phyloP scores from a whole-genome alignment of 2,329 filamentous ascomycete species.

The Penicillium vulpinum region DNA sequence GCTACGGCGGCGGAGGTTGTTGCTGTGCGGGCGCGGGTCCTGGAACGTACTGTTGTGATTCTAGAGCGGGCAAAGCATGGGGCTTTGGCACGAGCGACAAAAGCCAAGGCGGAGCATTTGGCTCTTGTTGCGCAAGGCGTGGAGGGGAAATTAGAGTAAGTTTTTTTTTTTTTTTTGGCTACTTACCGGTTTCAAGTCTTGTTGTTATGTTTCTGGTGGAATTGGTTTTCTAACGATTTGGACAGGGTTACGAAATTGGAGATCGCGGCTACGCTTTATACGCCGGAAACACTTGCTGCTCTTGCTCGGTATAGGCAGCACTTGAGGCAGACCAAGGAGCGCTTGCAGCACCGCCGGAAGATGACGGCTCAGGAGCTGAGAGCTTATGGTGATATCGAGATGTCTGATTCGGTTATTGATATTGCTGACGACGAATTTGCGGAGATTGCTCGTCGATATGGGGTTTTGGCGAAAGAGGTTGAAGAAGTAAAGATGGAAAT shows the following conservation, averaged over 20 bases:
- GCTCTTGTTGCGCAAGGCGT: slow-evolving; percentile 40
- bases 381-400: slow-evolving; percentile 35
- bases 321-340: slow-evolving; percentile 28
- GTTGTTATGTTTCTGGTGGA: not conserved
- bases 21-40: slow-evolving; percentile 31
- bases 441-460: slow-evolving; percentile 43
- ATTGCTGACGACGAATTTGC: slow-evolving; percentile 25
- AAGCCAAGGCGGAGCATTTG: slow-evolving; percentile 43
- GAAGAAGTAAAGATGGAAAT: slow-evolving; percentile 38
- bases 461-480: slow-evolving; percentile 38
- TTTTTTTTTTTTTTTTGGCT: slow-evolving; percentile 19
- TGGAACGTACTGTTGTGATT: slow-evolving; percentile 42
- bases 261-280: slow-evolving; percentile 39
- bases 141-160: slow-evolving; percentile 40
- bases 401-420: slow-evolving; percentile 5
- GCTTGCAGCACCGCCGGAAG: slow-evolving; percentile 33
- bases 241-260: slow-evolving; percentile 40
- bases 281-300: slow-evolving; percentile 37
- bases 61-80: slow-evolving; percentile 44
- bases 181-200: not conserved
- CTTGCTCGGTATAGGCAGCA: slow-evolving; percentile 37
- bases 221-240: not conserved
- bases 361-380: slow-evolving; percentile 35
- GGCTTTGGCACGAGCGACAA: slow-evolving; percentile 35
- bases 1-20: slow-evolving; percentile 37